Evolutionary conservation across 306 rosid species (phyloP).

Genomic region (Prunus mira): DNA sequence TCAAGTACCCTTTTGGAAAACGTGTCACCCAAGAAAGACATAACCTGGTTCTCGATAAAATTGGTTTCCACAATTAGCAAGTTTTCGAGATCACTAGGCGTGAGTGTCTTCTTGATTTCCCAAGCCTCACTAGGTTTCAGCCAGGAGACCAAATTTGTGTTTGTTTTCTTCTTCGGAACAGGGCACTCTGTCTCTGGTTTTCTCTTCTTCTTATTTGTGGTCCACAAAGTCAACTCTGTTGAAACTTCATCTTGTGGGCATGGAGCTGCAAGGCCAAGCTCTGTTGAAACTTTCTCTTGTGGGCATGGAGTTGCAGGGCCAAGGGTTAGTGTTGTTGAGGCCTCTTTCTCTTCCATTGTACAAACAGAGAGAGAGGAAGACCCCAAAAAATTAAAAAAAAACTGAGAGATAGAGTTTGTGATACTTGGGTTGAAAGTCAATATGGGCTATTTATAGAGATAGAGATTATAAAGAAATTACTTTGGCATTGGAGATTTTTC

Average conservation of each 20-base stretch:
- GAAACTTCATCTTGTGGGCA: neutral
- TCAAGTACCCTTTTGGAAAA: too few species aligned
- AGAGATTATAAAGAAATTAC: too few species aligned
- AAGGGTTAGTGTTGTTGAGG: neutral
- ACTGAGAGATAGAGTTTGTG: too few species aligned
- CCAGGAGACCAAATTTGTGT: neutral
- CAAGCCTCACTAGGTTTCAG: neutral
- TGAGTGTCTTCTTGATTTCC: neutral
- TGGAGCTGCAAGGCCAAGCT: neutral
- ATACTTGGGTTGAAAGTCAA: too few species aligned
- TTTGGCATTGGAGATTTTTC: too few species aligned
- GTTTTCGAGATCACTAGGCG: neutral
- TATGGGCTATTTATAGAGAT: too few species aligned
- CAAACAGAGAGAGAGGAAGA: neutral
- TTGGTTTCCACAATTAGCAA: too few species aligned
- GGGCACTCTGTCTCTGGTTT: neutral
- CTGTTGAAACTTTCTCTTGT: neutral
- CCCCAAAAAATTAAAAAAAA: too few species aligned
- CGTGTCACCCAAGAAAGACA: too few species aligned
- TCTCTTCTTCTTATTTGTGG: neutral
- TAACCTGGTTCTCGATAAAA: too few species aligned
- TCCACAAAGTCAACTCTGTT: neutral
- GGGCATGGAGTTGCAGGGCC: neutral
- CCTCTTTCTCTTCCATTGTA: neutral
- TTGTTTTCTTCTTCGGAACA: neutral